phyloP scores from a whole-genome alignment of 2,329 filamentous ascomycete species.

The Xylaria sp. region DNA sequence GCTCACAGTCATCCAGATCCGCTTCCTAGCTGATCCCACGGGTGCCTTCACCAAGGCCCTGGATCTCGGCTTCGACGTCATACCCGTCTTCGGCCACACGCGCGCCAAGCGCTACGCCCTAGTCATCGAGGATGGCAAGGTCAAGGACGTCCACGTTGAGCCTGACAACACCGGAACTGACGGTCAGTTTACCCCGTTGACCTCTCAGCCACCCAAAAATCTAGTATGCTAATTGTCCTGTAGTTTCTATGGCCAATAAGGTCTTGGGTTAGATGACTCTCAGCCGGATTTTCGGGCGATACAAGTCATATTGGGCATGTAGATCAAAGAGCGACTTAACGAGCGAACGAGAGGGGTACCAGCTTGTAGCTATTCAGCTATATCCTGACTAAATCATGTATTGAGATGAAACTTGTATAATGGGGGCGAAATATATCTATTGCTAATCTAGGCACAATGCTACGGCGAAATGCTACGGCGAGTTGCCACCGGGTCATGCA shows the following conservation, averaged over 20 bases:
- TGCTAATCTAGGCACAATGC: background rate
- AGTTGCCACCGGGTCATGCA: background rate
- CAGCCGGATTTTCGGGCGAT: background rate
- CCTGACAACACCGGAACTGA: conserved; percentile 87
- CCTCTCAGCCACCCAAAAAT: background rate
- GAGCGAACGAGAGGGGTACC: background rate
- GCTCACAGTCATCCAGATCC: conserved; percentile 68
- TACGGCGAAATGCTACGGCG: background rate
- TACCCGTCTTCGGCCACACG: conserved; percentile 81
- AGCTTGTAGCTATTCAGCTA: background rate
- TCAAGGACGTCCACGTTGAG: conserved; percentile 84
- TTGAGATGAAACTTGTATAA: conserved; percentile 11
- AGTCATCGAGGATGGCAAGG: conserved; percentile 84
- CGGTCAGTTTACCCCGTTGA: conserved; percentile 61
- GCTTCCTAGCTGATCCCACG: conserved; percentile 86
- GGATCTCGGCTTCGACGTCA: conserved; percentile 83
- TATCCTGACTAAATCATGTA: conserved; percentile 1
- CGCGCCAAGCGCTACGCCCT: conserved; percentile 91
- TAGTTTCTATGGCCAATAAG: conserved; percentile 64
- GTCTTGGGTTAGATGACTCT: conserved; percentile 54
- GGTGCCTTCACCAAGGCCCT: conserved; percentile 84
- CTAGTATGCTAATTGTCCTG: conserved; percentile 17
- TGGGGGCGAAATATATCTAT: too few relatives aligned
- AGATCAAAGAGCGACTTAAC: background rate
- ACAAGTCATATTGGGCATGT: background rate